Evolutionary conservation across 192 early-diverging fungal genomes (phyloP).

Genomic region (Linnemannia zychae): DNA sequence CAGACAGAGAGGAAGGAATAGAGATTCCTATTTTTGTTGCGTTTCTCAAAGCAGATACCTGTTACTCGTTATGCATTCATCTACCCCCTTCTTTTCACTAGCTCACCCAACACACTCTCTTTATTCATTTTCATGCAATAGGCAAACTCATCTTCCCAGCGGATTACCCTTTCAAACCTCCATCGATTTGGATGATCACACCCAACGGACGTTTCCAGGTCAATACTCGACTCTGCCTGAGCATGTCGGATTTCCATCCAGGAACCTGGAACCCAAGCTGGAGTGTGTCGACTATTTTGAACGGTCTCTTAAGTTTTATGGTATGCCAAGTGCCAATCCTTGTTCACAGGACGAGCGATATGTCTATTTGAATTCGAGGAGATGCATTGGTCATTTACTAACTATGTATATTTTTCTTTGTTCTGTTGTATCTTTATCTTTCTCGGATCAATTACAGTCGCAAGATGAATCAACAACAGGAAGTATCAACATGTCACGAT

Average conservation of each 20-base stretch:
- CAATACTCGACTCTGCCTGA: constrained; percentile 93
- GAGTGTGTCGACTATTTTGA: constrained; percentile 97
- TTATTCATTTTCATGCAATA: constrained; percentile 23
- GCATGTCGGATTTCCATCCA: constrained; percentile 97
- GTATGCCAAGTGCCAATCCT: constrained; percentile 50
- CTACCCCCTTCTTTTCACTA: neutral
- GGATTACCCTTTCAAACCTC: constrained; percentile 97
- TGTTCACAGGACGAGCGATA: no score
- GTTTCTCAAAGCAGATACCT: neutral
- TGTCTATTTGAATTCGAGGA: neutral
- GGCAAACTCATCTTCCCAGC: constrained; percentile 88
- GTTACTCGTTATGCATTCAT: neutral
- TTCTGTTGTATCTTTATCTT: constrained; percentile 14
- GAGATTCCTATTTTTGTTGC: neutral
- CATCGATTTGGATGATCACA: constrained; percentile 86
- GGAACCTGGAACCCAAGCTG: constrained; percentile 97
- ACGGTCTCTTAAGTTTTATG: constrained; percentile 97
- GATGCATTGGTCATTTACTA: neutral
- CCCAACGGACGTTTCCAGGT: constrained; percentile 92
- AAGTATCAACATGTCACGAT: constrained; percentile 83
- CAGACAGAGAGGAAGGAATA: neutral
- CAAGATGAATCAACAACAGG: constrained; percentile 96
- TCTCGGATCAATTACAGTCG: constrained; percentile 54
- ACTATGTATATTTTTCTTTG: no score
- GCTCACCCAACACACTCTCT: neutral